Evolutionary conservation across 345 rosid genomes (phyloP).

Genomic region (Dipteronia dyeriana): DNA sequence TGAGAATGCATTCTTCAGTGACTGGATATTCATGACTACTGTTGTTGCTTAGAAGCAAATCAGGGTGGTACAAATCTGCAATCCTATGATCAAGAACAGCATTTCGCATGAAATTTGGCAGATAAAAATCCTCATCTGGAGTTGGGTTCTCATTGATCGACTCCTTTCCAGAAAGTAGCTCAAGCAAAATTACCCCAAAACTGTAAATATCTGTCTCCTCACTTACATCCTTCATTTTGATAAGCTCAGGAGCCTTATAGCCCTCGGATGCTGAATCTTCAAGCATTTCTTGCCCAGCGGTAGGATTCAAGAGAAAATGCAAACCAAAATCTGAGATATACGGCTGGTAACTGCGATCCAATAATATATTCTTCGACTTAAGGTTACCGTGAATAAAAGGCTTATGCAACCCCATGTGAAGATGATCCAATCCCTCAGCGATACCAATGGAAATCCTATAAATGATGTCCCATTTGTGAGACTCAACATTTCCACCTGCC

Average conservation of each 20-base stretch:
- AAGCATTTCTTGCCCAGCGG: constrained; percentile 76
- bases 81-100: constrained; percentile 63
- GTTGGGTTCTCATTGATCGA: constrained; percentile 63
- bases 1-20: constrained; percentile 61
- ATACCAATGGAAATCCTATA: constrained; percentile 57
- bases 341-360: constrained; percentile 56
- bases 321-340: constrained; percentile 68
- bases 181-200: constrained; percentile 80
- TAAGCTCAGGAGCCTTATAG: constrained; percentile 92
- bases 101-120: constrained; percentile 63
- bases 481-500: constrained; percentile 60
- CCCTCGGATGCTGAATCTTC: constrained; percentile 79
- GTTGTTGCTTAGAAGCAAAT: constrained; percentile 45
- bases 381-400: constrained; percentile 78
- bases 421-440: constrained; percentile 75
- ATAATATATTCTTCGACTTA: constrained; percentile 73
- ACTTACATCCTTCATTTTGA: constrained; percentile 74
- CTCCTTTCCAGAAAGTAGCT: constrained; percentile 75
- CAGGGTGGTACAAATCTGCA: constrained; percentile 66
- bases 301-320: constrained; percentile 60
- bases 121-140: constrained; percentile 60
- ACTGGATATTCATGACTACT: constrained; percentile 32
- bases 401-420: constrained; percentile 62
- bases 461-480: constrained; percentile 58
- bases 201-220: constrained; percentile 72